Conservation (phyloP, 371 early-diverging fungal genomes). For the Rhizomucor miehei region DNA sequence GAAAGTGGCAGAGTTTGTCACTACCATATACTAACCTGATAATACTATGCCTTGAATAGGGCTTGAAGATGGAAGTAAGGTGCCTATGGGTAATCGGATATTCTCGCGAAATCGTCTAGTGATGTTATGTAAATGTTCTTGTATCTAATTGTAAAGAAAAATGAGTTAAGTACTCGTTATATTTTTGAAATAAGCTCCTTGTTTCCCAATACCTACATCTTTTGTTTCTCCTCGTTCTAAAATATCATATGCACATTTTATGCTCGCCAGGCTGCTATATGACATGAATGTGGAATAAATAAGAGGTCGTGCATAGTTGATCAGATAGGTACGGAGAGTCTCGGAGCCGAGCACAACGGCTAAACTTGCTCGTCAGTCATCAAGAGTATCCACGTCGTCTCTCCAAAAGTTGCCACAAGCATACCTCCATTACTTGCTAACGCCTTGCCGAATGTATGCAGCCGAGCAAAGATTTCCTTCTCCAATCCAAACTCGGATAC, state of each 20-base stretch:
- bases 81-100: constrained; percentile 44
- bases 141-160: constrained; percentile 32
- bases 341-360: constrained; percentile 71
- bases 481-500: constrained; percentile 63
- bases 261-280: constrained; percentile 49
- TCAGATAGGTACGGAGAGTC: constrained; percentile 60
- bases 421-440: constrained; percentile 80
- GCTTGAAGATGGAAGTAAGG: constrained; percentile 57
- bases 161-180: not conserved
- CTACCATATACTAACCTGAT: constrained; percentile 39
- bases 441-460: constrained; percentile 86
- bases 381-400: not conserved
- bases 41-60: constrained; percentile 80
- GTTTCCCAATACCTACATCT: constrained; percentile 29
- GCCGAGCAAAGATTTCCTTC: constrained; percentile 65
- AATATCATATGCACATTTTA: constrained; percentile 56
- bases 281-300: constrained; percentile 83
- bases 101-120: constrained; percentile 44
- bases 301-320: constrained; percentile 82
- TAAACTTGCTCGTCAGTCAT: constrained; percentile 13
- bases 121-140: constrained; percentile 43
- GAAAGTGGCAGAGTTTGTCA: not conserved
- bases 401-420: not conserved
- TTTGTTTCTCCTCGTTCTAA: constrained; percentile 48
- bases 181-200: not conserved